Base-by-base conservation (phyloP, 1,284 basidiomycete genomes). In the Lentinula novae-zelandiae region DNA sequence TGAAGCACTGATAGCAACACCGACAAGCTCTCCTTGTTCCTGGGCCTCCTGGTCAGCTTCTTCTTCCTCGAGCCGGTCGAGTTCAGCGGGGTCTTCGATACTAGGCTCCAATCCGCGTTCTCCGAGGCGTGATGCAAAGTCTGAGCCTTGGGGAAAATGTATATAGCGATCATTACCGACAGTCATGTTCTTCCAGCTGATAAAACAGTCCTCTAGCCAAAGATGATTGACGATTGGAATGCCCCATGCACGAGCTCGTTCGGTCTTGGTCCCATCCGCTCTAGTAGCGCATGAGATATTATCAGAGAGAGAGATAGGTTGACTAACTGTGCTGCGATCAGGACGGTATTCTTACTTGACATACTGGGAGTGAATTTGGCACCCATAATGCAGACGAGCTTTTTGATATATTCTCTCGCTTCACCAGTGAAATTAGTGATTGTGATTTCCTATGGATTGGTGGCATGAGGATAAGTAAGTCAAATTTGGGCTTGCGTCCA, bases 161-260 rank as follows among this genome's bases (percentile, higher is more conserved):
- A 87, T 82, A 71, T 91, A 93, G 61, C 85, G 86, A 53, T 85
- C 83, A 15, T 78, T 72, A 0, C 79, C 82, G 7, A 82, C 78
- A 0, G 85, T 84, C 50, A 89, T 75, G 22, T 80, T 77, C n/a
- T 80, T 78, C 93, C 93, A 95, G 54, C 85, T 80, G 17, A 85
- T 73, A 67, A 94, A 92, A 71, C 91, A 95, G 64, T 93, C 91
- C 70, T 96, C 94, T 5, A 96, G 79, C 91, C 93, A 96, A 0
- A 83, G 79, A 67, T 96, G 95, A 66, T 95, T 95, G 12, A 96
- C 89, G 61, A 95, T 78, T 0, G 92, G 89, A 62, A 96, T 90
- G 0, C 82, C 83, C 94, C 94, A 96, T 0, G 84, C 78, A 8
- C 78, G 76, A 0, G 93, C 92, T 68, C 89, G 90, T 6, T 76